These are phyloP conservation scores for Fonsecaea erecta DNA, from an alignment of 2,329 filamentous ascomycete species.

Conservation along the genomic window DNA sequence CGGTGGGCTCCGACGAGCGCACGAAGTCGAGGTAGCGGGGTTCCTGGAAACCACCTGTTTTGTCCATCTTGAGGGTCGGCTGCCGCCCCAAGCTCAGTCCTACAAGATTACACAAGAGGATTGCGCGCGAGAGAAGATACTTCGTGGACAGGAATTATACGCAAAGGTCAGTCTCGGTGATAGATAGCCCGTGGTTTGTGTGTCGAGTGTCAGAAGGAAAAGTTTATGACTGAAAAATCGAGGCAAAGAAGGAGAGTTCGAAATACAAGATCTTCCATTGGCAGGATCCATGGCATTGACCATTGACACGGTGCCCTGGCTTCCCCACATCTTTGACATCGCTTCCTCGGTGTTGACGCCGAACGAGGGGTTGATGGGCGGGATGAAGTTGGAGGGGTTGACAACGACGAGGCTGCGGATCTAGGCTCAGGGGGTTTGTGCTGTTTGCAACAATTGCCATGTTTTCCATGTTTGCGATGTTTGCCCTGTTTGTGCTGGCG, in stretches of 20 bases:
- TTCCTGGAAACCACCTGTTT: conserved; percentile 32
- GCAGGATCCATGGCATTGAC: neutral
- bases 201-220: neutral
- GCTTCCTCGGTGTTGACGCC: neutral
- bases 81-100: neutral
- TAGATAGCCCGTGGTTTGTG: neutral
- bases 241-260: neutral
- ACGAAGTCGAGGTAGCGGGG: conserved; percentile 63
- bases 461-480: neutral
- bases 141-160: neutral
- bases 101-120: neutral
- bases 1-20: conserved; percentile 57
- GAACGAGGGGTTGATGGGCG: neutral
- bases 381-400: neutral
- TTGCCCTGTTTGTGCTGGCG: neutral
- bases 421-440: neutral
- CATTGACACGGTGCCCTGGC: neutral
- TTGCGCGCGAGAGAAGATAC: neutral
- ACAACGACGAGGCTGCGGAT: neutral
- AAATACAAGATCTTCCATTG: neutral
- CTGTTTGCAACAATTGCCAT: neutral
- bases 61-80: neutral
- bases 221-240: neutral
- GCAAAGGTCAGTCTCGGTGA: neutral
- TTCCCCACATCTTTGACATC: neutral